Conservation (phyloP, 257 asterid genomes). For the Przewalskia tangutica region DNA sequence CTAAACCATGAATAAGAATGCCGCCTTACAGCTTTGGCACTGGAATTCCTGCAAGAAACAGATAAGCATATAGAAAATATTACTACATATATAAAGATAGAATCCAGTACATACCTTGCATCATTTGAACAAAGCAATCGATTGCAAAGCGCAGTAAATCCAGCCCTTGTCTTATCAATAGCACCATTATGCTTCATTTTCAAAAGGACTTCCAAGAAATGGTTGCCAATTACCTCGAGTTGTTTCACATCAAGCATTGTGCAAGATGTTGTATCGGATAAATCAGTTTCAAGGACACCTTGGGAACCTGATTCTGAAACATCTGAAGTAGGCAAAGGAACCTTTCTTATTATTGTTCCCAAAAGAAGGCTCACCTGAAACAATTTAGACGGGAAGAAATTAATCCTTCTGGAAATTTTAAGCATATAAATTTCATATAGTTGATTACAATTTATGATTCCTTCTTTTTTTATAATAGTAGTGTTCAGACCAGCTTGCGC, state of each 20-base stretch:
- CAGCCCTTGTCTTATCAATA: slow-evolving; percentile 97
- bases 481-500: neutral
- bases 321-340: slow-evolving; percentile 69
- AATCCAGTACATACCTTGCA: slow-evolving; percentile 45
- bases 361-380: slow-evolving; percentile 91
- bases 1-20: neutral
- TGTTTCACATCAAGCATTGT: slow-evolving; percentile 69
- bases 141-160: slow-evolving; percentile 96
- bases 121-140: slow-evolving; percentile 91
- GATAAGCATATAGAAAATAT: neutral
- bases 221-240: slow-evolving; percentile 86
- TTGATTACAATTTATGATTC: neutral
- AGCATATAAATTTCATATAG: neutral
- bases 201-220: slow-evolving; percentile 86
- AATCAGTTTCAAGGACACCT: slow-evolving; percentile 19
- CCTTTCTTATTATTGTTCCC: slow-evolving; percentile 83
- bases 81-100: neutral
- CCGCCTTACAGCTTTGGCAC: neutral
- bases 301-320: slow-evolving; percentile 26
- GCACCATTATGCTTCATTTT: slow-evolving; percentile 99
- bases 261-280: slow-evolving; percentile 27
- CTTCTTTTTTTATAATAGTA: neutral
- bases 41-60: neutral
- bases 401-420: neutral
- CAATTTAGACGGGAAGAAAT: neutral